Conservation (phyloP, 2,329 filamentous ascomycete species). For the Cladobotryum mycophilum region DNA sequence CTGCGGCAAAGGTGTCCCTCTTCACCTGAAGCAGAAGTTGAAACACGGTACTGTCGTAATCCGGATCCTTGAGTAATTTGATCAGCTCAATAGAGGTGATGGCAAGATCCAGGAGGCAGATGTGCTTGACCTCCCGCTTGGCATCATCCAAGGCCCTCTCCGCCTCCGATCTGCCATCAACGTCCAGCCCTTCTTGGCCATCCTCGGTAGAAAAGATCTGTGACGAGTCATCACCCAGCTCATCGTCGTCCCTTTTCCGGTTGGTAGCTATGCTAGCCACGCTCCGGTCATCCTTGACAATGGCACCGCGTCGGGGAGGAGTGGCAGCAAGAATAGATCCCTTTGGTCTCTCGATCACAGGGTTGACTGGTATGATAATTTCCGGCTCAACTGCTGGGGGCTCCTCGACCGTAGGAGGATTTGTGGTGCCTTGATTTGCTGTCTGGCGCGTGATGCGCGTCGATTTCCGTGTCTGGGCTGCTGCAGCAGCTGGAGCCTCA, state of each 20-base stretch:
- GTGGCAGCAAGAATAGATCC: conserved; percentile 12
- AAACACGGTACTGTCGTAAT: conserved; percentile 16
- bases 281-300: conserved; percentile 4
- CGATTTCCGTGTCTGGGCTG: conserved; percentile 3
- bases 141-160: conserved; percentile 3
- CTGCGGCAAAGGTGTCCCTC: conserved; percentile 19
- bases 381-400: no score
- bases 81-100: conserved; percentile 23
- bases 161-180: not conserved
- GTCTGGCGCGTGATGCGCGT: conserved; percentile 16
- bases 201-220: not conserved
- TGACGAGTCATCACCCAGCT: conserved; percentile 7
- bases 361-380: not conserved
- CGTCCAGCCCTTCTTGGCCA: not conserved
- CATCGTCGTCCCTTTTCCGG: conserved; percentile 18
- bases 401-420: no score
- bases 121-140: conserved; percentile 11
- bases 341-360: conserved; percentile 1
- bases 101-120: conserved; percentile 22
- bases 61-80: conserved; percentile 17
- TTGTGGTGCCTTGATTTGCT: not conserved
- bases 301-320: conserved; percentile 20
- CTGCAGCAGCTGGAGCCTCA: not conserved
- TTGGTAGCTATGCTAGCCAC: conserved; percentile 14
- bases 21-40: conserved; percentile 20